Percentiles rank a stretch among this genome's conserved stretches.
Evolutionary conservation across 192 early-diverging fungal genomes (phyloP).

Genomic region (Linnemannia hyalina): DNA sequence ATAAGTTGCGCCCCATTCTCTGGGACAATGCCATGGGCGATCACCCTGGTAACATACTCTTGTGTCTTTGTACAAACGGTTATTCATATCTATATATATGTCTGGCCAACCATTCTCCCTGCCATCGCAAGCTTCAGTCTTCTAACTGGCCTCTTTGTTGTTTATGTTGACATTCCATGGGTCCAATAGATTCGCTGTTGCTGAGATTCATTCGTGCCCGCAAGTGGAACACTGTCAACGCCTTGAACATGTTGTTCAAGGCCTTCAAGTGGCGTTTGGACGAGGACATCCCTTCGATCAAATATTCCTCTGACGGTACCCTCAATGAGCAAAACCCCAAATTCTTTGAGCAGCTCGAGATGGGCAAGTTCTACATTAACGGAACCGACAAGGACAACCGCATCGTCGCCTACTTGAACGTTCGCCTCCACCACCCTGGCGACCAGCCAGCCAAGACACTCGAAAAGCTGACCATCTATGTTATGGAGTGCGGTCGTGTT

Average conservation of each 20-base stretch:
- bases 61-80: background rate
- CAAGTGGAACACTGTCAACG: conserved; percentile 85
- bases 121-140: background rate
- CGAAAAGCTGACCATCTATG: conserved; percentile 73
- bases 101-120: background rate
- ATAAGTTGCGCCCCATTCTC: conserved; percentile 14
- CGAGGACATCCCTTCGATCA: conserved; percentile 63
- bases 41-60: conserved; percentile 12
- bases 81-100: background rate
- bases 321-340: conserved; percentile 9
- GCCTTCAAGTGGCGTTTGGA: conserved; percentile 80
- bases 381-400: conserved; percentile 62
- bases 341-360: conserved; percentile 49
- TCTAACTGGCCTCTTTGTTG: background rate
- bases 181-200: conserved; percentile 50
- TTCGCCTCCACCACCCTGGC: conserved; percentile 57
- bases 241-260: conserved; percentile 75
- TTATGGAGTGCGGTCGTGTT: conserved; percentile 77
- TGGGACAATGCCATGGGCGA: conserved; percentile 26
- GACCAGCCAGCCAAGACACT: conserved; percentile 70
- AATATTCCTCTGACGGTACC: conserved; percentile 16
- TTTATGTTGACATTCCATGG: background rate
- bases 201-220: conserved; percentile 88
- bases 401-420: conserved; percentile 56
- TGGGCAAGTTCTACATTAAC: conserved; percentile 60